Percentiles rank a stretch among this genome's conserved stretches.
Evolutionary conservation across 2,329 filamentous ascomycete species (phyloP).

Genomic region (Aureobasidium sp.): DNA sequence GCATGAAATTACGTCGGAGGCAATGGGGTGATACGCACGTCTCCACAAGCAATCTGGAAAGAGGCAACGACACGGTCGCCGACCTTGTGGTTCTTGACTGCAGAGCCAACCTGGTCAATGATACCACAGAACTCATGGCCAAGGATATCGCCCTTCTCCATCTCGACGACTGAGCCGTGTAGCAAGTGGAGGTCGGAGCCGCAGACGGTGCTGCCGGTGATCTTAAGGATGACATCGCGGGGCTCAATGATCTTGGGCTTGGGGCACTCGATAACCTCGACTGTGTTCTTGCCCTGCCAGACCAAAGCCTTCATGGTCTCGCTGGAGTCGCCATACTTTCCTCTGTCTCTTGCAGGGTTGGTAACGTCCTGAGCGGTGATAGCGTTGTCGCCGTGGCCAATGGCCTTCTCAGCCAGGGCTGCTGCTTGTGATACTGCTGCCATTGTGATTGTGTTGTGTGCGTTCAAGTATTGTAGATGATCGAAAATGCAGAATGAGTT

Average conservation of each 20-base stretch:
- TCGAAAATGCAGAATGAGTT: background rate
- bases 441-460: constrained; percentile 23
- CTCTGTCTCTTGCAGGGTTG: constrained; percentile 50
- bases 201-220: constrained; percentile 61
- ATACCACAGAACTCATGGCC: constrained; percentile 49
- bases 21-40: constrained; percentile 17
- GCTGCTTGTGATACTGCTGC: constrained; percentile 57
- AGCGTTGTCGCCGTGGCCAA: constrained; percentile 62
- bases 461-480: background rate
- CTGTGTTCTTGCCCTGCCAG: constrained; percentile 77
- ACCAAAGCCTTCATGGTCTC: constrained; percentile 72
- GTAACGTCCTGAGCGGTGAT: constrained; percentile 62
- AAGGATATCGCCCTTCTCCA: constrained; percentile 46
- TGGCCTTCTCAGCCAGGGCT: constrained; percentile 55
- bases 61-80: constrained; percentile 65
- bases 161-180: constrained; percentile 42
- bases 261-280: constrained; percentile 62
- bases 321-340: constrained; percentile 44
- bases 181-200: constrained; percentile 55
- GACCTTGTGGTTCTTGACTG: constrained; percentile 38
- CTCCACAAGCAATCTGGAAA: constrained; percentile 70
- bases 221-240: constrained; percentile 70
- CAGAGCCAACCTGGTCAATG: constrained; percentile 40
- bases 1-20: background rate
- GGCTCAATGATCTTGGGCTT: constrained; percentile 68